Conservation (phyloP, 169 alveolate species). For the Theileria equi region DNA sequence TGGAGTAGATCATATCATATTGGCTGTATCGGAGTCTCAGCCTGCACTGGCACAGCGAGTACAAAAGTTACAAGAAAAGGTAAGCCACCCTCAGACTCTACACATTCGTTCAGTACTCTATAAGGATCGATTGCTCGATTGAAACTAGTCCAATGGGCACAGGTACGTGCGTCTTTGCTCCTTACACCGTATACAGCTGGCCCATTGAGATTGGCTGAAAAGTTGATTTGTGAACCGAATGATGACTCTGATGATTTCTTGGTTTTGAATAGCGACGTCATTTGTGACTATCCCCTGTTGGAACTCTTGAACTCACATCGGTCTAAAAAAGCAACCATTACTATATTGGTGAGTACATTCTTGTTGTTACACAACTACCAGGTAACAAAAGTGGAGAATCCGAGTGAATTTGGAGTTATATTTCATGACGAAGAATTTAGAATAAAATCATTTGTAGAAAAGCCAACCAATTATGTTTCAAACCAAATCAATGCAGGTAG, state of each 20-base stretch:
- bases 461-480: constrained; percentile 89
- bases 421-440: constrained; percentile 83
- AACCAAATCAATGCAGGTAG: constrained; percentile 86
- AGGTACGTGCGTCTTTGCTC: constrained; percentile 68
- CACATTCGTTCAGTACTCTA: constrained; percentile 71
- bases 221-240: constrained; percentile 75
- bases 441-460: constrained; percentile 89
- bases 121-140: constrained; percentile 87
- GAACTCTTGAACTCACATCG: constrained; percentile 90
- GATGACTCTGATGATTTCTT: constrained; percentile 85
- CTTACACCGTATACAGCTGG: constrained; percentile 74
- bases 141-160: constrained; percentile 98
- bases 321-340: constrained; percentile 85
- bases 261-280: constrained; percentile 94
- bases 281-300: constrained; percentile 93
- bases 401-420: constrained; percentile 96
- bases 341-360: constrained; percentile 71
- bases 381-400: constrained; percentile 92
- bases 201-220: constrained; percentile 86
- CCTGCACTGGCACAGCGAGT: constrained; percentile 76
- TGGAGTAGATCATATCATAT: constrained; percentile 82
- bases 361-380: constrained; percentile 24
- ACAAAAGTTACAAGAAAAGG: constrained; percentile 74
- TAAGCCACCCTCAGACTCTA: not conserved
- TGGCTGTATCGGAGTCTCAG: constrained; percentile 87